Conservation (phyloP, 352 stramenopile genomes). For the Phytophthora quininea region DNA sequence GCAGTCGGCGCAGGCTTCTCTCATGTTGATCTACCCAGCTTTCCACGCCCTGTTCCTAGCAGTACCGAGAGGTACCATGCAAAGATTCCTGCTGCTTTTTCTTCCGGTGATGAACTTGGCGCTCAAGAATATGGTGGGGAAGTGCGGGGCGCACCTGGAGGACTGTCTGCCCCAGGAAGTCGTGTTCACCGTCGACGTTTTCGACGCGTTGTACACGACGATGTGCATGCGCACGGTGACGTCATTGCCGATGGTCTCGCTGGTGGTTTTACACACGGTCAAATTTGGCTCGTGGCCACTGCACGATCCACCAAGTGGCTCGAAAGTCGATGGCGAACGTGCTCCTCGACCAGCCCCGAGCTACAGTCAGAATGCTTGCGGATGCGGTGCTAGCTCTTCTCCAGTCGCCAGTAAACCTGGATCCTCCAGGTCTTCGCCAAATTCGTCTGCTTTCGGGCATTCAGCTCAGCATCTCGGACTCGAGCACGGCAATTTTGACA, state of each 20-base stretch:
- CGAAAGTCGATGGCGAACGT: no score
- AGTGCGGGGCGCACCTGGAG: slow-evolving; percentile 12
- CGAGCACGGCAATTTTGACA: no score
- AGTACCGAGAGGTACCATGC: background rate
- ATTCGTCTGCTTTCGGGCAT: no score
- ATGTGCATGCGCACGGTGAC: slow-evolving; percentile 10
- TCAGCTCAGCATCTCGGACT: no score
- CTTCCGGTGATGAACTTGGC: slow-evolving; percentile 5
- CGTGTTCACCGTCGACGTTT: slow-evolving; percentile 16
- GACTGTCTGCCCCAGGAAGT: slow-evolving; percentile 31
- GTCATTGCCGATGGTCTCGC: slow-evolving; percentile 1
- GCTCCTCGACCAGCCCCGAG: no score
- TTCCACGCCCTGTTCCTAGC: slow-evolving; percentile 23
- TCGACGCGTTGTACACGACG: slow-evolving; percentile 20
- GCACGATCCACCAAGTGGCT: no score
- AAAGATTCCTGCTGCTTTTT: slow-evolving; percentile 10
- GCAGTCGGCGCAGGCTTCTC: slow-evolving; percentile 18
- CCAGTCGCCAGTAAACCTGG: no score
- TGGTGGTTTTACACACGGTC: background rate
- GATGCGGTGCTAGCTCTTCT: no score
- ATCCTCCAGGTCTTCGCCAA: no score
- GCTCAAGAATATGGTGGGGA: slow-evolving; percentile 17
- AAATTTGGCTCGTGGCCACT: no score
- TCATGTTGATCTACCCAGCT: slow-evolving; percentile 25
- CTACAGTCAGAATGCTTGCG: no score